Evolutionary conservation across 2,329 filamentous ascomycete genomes (phyloP).

Genomic region (Claviceps cyperi): DNA sequence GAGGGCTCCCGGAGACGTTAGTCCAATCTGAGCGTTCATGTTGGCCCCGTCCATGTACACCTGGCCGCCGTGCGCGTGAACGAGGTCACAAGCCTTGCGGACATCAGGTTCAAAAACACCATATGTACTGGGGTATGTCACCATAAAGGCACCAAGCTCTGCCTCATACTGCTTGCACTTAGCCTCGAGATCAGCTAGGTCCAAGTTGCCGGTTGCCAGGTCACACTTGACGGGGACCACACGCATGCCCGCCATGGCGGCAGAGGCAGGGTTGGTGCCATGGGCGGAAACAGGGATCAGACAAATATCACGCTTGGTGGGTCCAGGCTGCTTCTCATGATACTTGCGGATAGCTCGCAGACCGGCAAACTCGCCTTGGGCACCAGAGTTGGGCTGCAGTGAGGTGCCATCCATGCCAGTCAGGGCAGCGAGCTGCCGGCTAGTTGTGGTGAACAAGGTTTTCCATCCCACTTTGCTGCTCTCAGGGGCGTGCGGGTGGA

Average conservation of each 20-base stretch:
- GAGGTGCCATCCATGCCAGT: conserved; percentile 85
- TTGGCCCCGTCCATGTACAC: conserved; percentile 99
- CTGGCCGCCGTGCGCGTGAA: conserved; percentile 78
- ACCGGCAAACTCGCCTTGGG: conserved; percentile 88
- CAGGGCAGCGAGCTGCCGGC: conserved; percentile 61
- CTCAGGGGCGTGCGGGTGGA: conserved; percentile 66
- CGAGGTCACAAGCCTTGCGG: conserved; percentile 70
- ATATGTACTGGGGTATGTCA: conserved; percentile 91
- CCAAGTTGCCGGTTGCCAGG: conserved; percentile 72
- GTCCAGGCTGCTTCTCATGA: conserved; percentile 51
- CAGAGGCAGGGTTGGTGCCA: conserved; percentile 89
- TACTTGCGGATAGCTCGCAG: conserved; percentile 79
- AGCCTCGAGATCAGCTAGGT: conserved; percentile 68
- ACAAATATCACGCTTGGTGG: conserved; percentile 76
- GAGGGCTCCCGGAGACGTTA: conserved; percentile 89
- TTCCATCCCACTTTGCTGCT: conserved; percentile 53
- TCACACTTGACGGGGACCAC: conserved; percentile 90
- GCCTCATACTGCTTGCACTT: conserved; percentile 83
- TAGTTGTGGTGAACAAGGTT: conserved; percentile 56
- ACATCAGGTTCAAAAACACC: conserved; percentile 87
- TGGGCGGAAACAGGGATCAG: conserved; percentile 91
- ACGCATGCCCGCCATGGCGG: conserved; percentile 90
- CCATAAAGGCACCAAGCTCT: conserved; percentile 84
- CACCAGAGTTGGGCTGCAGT: conserved; percentile 88
- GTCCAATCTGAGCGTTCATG: conserved; percentile 94